Conservation (phyloP, 2,329 filamentous ascomycete genomes). For the Diaporthe sp. region DNA sequence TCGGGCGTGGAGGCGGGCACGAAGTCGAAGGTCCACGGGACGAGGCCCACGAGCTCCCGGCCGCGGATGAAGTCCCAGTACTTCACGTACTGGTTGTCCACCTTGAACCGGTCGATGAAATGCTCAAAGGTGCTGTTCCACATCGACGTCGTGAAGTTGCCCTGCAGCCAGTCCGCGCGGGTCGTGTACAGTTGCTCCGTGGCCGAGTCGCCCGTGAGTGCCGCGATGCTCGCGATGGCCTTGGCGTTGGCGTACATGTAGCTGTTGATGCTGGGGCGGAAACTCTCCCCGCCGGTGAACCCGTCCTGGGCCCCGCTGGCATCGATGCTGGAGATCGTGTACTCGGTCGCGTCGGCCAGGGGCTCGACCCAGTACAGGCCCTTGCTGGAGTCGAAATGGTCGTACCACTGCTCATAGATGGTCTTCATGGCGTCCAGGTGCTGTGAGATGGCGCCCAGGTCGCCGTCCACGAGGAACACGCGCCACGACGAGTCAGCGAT, state of each 20-base stretch:
- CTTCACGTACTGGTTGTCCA: conserved; percentile 49
- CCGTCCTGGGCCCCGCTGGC: conserved; percentile 51
- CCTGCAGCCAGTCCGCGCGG: conserved; percentile 48
- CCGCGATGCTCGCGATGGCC: conserved; percentile 52
- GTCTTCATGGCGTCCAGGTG: conserved; percentile 49
- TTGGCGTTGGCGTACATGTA: conserved; percentile 55
- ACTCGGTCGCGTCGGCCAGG: conserved; percentile 55
- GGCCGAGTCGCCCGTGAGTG: conserved; percentile 41
- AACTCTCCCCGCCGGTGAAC: conserved; percentile 51
- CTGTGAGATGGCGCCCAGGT: conserved; percentile 43
- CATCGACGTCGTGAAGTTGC: conserved; percentile 49
- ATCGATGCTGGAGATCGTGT: conserved; percentile 56
- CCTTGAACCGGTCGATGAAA: conserved; percentile 55
- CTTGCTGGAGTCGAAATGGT: conserved; percentile 51
- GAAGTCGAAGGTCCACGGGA: conserved; percentile 54
- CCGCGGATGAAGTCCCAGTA: conserved; percentile 54
- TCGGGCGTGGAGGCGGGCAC: conserved; percentile 48
- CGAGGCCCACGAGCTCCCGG: conserved; percentile 53
- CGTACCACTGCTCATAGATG: conserved; percentile 50
- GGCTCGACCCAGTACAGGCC: conserved; percentile 55
- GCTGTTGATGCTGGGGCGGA: conserved; percentile 55
- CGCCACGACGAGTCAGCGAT: conserved; percentile 53
- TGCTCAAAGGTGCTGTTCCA: conserved; percentile 56
- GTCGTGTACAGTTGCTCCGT: conserved; percentile 40
- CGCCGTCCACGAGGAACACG: conserved; percentile 54